A percentile compares a stretch with the other conserved stretches of the same genome.
Conservation (phyloP, 2,329 filamentous ascomycete genomes). For the Trichoderma sp. region DNA sequence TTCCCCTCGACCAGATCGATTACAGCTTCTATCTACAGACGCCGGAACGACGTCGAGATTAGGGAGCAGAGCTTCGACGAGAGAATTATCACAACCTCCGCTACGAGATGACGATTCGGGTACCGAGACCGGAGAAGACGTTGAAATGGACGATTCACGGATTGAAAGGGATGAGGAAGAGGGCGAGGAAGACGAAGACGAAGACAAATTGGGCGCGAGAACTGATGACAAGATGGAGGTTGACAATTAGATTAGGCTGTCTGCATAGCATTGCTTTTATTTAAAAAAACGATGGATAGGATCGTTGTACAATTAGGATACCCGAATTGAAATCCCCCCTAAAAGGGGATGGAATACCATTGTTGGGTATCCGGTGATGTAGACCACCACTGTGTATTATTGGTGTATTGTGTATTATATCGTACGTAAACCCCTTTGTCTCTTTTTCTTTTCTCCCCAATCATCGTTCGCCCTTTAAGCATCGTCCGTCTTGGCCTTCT, state of each 20-base stretch:
- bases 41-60: slow-evolving; percentile 25
- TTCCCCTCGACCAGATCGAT: slow-evolving; percentile 31
- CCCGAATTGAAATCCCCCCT: slow-evolving; percentile 9
- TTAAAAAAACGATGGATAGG: slow-evolving; percentile 15
- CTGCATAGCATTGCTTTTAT: neutral
- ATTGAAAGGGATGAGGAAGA: slow-evolving; percentile 40
- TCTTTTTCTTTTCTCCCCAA: neutral
- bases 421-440: neutral
- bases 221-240: slow-evolving; percentile 64
- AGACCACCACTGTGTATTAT: neutral
- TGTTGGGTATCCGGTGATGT: neutral
- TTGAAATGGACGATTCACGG: slow-evolving; percentile 54
- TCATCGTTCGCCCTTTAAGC: no score
- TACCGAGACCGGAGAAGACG: slow-evolving; percentile 50
- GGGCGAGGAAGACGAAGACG: slow-evolving; percentile 27
- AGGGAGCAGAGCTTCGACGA: slow-evolving; percentile 31
- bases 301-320: slow-evolving; percentile 23
- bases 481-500: slow-evolving; percentile 42
- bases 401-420: neutral
- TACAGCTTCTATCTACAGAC: slow-evolving; percentile 24
- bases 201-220: slow-evolving; percentile 39
- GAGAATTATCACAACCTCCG: slow-evolving; percentile 30
- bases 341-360: neutral
- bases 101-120: slow-evolving; percentile 32
- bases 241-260: slow-evolving; percentile 40